phyloP scores from a whole-genome alignment of 495 filamentous ascomycete species.

The Talaromyces wortmannii region DNA sequence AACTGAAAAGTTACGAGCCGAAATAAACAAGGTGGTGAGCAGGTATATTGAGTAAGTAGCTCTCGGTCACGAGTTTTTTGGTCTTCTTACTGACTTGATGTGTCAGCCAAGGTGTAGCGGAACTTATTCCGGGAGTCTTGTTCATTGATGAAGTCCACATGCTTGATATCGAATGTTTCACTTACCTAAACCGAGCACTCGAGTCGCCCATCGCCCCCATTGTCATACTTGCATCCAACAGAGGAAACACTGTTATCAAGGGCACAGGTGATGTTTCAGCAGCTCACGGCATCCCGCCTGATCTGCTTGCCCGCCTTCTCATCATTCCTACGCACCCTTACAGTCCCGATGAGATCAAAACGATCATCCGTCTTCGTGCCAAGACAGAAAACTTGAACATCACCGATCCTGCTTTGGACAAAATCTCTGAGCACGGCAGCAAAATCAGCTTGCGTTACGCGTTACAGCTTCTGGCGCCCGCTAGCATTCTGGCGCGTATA shows the following conservation, averaged over 20 bases:
- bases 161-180: constrained; percentile 98
- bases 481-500: constrained; percentile 62
- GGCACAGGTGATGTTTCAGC: constrained; percentile 77
- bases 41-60: constrained; percentile 72
- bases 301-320: constrained; percentile 84
- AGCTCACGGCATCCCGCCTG: constrained; percentile 88
- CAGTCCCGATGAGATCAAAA: constrained; percentile 75
- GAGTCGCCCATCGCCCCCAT: constrained; percentile 91
- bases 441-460: constrained; percentile 88
- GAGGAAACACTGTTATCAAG: constrained; percentile 82
- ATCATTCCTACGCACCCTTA: constrained; percentile 93
- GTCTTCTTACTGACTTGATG: neutral
- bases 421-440: constrained; percentile 76
- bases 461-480: constrained; percentile 84
- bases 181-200: constrained; percentile 93
- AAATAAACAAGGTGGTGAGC: constrained; percentile 98
- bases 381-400: constrained; percentile 75
- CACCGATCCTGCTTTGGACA: constrained; percentile 74
- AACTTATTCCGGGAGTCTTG: constrained; percentile 91
- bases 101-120: constrained; percentile 74
- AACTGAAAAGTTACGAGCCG: constrained; percentile 86
- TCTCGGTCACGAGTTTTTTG: neutral
- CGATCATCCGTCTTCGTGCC: constrained; percentile 76
- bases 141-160: constrained; percentile 99
- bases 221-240: constrained; percentile 95